phyloP scores from a whole-genome alignment of 129 eudicot genomes.

The Scalesia atractyloides region DNA sequence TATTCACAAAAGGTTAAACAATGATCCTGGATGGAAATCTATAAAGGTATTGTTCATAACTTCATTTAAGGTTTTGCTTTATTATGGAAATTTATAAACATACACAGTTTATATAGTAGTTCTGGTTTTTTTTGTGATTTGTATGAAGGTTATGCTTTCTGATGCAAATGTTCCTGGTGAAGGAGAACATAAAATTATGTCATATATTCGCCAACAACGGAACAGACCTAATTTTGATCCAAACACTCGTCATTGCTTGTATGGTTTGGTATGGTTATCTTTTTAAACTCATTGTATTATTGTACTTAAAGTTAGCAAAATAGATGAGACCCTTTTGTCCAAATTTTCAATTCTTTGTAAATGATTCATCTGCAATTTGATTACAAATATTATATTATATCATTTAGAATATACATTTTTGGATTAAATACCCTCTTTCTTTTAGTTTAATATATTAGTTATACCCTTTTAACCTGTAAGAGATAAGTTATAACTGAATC shows the following conservation, averaged over 20 bases:
- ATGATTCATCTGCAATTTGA: not conserved
- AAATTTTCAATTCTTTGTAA: not conserved
- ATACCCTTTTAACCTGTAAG: not conserved
- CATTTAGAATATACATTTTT: not conserved
- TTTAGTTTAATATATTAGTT: not conserved
- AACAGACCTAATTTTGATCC: constrained; percentile 93
- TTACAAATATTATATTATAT: not conserved
- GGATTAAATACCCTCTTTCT: not conserved
- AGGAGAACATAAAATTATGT: constrained; percentile 98
- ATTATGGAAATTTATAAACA: not conserved
- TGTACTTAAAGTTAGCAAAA: constrained; percentile 5
- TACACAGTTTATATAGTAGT: not conserved
- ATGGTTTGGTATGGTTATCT: constrained; percentile 74
- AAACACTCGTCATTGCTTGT: constrained; percentile 90
- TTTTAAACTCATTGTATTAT: constrained; percentile 1
- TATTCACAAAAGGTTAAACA: constrained; percentile 76
- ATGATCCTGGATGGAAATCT: constrained; percentile 92
- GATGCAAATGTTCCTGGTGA: constrained; percentile 64
- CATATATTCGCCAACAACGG: constrained; percentile 92
- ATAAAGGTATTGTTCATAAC: constrained; percentile 54
- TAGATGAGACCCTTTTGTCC: not conserved
- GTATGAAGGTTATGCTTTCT: constrained; percentile 60
- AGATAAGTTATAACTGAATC: not conserved
- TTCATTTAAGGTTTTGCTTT: not conserved
- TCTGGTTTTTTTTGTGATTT: constrained; percentile 2